Base-by-base conservation (phyloP, 2,329 filamentous ascomycete genomes). In the Exophiala bonariae region DNA sequence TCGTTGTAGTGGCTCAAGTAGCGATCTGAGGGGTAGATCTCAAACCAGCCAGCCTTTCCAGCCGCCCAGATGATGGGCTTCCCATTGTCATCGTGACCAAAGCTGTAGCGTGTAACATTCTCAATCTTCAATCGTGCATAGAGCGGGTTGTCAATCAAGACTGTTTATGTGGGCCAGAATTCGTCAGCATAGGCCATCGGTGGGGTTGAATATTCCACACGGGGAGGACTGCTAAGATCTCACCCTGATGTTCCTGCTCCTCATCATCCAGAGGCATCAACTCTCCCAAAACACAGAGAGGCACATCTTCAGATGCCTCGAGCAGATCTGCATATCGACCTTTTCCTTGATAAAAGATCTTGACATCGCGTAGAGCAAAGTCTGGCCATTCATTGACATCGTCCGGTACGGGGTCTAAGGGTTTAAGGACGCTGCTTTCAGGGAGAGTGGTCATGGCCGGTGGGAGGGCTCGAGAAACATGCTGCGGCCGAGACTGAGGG, bases 11-110 rank as follows among this genome's bases (percentile, higher is more conserved):
- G 49, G 31, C 41, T 34, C 50, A 72, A 65, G 61, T 83, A 85
- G 2, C 70, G 68, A 53, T 71, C 69, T 32, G 74, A 67, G 2
- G 82, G 80, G 22, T 68, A 67, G 37, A 85, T 72, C 42, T 75
- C 73, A 59, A 80, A 84, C 81, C 81, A 85, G 44, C 82, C 82
- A 31, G 81, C 78, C 52, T 74, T 69, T 26, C 82, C 81, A 39
- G 78, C 75, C 16, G 81, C 80, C 81, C 82, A 85, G 34, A 85
- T 69, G 17, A 75, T 73, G 36, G 79, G 69, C 31, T 74, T 74
- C 10, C 77, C 78, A 61, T 82, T 77, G 37, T 75, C 74, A 58
- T 78, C 67, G 53, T 75, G 71, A 14, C 72, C 73, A 56, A 75
- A 76, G 37, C 71, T 71, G 59, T 70, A 76, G 41, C 72, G 70